A percentile compares a stretch with the other conserved stretches of the same genome.
phyloP scores from a whole-genome alignment of 306 rosid genomes.

The Dryas octopetala region DNA sequence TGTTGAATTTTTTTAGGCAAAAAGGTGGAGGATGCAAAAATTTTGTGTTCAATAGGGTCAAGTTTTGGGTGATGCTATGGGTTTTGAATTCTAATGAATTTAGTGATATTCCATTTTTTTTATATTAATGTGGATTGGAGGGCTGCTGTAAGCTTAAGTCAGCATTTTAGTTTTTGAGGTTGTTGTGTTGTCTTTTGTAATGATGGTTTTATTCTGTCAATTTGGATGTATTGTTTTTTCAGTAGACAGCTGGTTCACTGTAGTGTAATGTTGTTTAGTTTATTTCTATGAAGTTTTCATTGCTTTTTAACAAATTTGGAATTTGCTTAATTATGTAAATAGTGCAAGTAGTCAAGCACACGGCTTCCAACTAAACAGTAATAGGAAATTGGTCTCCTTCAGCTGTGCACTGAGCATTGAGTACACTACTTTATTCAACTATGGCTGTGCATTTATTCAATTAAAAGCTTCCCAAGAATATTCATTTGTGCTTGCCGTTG shows the following conservation, averaged over 20 bases:
- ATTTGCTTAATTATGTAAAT: not conserved
- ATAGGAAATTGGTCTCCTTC: too few species aligned
- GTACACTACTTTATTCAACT: not conserved
- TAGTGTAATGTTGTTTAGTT: not conserved
- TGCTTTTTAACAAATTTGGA: not conserved
- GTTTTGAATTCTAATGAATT: not conserved
- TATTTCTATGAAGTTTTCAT: not conserved
- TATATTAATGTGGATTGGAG: not conserved
- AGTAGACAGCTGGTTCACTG: not conserved
- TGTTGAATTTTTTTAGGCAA: not conserved
- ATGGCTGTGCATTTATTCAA: not conserved
- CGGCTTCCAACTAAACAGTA: not conserved
- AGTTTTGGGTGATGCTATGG: not conserved
- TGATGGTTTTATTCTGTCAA: not conserved
- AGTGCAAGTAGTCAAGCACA: not conserved
- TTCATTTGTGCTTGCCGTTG: constrained; percentile 11
- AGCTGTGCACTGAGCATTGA: not conserved
- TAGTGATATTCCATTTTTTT: not conserved
- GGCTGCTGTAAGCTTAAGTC: not conserved
- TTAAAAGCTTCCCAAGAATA: constrained; percentile 3
- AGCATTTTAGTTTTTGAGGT: not conserved
- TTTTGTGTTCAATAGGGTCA: not conserved
- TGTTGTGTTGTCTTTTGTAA: not conserved
- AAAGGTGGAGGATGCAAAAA: not conserved
- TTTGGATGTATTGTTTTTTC: not conserved